Evolutionary conservation across 495 filamentous ascomycete species (phyloP), one percentile per base, ranked within the genome.

Genomic region (Tuber brumale): DNA sequence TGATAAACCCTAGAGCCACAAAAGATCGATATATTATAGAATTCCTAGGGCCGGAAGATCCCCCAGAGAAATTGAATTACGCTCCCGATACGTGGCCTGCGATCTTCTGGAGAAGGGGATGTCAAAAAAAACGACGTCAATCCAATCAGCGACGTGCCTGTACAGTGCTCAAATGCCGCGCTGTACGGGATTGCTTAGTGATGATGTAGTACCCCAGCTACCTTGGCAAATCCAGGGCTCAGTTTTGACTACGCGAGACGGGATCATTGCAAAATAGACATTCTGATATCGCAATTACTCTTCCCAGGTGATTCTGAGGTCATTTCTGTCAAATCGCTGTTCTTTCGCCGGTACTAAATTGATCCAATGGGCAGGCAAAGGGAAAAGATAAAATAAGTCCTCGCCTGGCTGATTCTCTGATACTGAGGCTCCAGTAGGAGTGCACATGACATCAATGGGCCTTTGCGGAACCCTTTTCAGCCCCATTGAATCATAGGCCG

Each of bases 271-370:
- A 10, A 14, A 57, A 57, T 57, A 2, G 48, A 14, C 2, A 57
- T 14, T 27, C 48, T n/a, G 48, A 57, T 57, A 57, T 57, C 48
- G 48, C 48, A 57, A 57, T 57, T 27, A 57, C 48, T 27, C 48
- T 14, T n/a, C 48, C n/a, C 8, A 57, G 48, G 48, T 27, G n/a
- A 57, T 12, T 57, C 9, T 57, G 48, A 57, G 48, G 48, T 57
- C 48, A 57, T 57, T 57, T 57, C 48, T 57, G 10, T 23, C 48
- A 10, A n/a, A 57, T 57, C n/a, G 48, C 21, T 27, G n/a, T 57
- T 57, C n/a, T 66, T 66, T 66, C n/a, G 48, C 48, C n/a, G 48
- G 48, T n/a, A 57, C 48, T 57, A 57, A 57, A 27, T 57, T 10
- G 23, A 57, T 23, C 23, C 14, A 57, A 27, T 57, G 1, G n/a